Percentiles rank a stretch among this genome's conserved stretches.
phyloP scores from a whole-genome alignment of 345 rosid species.

The Populus deltoides region DNA sequence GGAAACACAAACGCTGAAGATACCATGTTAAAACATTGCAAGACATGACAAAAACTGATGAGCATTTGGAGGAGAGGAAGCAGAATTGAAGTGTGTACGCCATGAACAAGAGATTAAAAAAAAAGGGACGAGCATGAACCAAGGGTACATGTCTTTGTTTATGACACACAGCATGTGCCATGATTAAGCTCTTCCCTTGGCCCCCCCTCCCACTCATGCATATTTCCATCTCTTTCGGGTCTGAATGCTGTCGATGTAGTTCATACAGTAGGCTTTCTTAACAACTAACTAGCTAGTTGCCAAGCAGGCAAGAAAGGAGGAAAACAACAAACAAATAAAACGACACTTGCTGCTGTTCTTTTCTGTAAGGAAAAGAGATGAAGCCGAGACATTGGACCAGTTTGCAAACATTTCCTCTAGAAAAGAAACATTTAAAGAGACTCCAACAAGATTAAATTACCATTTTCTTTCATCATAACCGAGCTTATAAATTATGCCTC shows the following conservation, averaged over 20 bases:
- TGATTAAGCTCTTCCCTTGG: too few species aligned
- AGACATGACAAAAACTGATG: neutral
- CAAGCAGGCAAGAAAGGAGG: too few species aligned
- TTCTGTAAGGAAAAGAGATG: neutral
- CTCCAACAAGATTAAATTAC: neutral
- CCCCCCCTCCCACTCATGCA: neutral
- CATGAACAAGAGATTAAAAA: neutral
- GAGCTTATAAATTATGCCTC: too few species aligned
- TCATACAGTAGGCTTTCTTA: neutral
- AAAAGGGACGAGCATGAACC: neutral
- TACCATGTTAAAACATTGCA: neutral
- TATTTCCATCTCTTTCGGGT: neutral
- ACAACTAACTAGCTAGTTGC: neutral
- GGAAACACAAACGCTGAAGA: neutral
- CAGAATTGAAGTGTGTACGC: neutral
- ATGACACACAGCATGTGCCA: conserved; percentile 17
- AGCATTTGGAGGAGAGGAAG: neutral
- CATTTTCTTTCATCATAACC: neutral
- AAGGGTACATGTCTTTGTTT: conserved; percentile 1
- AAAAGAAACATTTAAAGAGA: neutral
- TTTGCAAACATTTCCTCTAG: neutral
- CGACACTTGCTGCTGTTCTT: neutral
- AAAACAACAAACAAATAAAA: neutral
- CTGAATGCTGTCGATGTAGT: neutral
- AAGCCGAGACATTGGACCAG: neutral